Evolutionary conservation across 495 filamentous ascomycete species (phyloP).

Genomic region (Aspergillus conjunctus): DNA sequence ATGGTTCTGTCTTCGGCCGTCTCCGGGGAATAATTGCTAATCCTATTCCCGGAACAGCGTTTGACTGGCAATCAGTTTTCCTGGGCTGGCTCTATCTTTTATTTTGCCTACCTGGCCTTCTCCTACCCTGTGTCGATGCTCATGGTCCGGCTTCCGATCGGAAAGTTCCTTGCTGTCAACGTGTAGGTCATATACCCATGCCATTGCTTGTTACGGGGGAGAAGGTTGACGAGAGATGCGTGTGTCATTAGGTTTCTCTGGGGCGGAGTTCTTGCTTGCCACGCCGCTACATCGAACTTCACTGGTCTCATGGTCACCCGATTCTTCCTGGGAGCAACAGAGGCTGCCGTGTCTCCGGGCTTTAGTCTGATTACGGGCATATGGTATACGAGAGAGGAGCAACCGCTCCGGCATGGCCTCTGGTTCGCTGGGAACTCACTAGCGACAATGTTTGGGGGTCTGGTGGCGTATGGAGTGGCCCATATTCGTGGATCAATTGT

Average conservation of each 20-base stretch:
- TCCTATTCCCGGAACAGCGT: background rate
- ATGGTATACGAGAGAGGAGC: slow-evolving; percentile 64
- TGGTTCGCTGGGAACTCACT: slow-evolving; percentile 65
- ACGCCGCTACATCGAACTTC: slow-evolving; percentile 4
- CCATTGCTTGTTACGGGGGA: too few relatives aligned
- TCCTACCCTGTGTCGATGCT: background rate
- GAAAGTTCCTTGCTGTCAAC: background rate
- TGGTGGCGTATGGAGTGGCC: slow-evolving; percentile 61
- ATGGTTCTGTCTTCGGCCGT: background rate
- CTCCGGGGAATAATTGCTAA: background rate
- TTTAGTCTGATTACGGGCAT: slow-evolving; percentile 43
- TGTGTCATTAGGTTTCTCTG: slow-evolving; percentile 3
- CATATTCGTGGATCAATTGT: slow-evolving; percentile 36
- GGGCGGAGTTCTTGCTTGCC: background rate
- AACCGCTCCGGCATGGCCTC: slow-evolving; percentile 56
- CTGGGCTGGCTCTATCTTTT: slow-evolving; percentile 14
- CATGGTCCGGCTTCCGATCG: background rate
- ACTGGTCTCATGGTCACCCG: slow-evolving; percentile 27
- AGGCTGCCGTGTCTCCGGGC: slow-evolving; percentile 58
- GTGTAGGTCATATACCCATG: slow-evolving; percentile 5
- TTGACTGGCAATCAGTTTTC: slow-evolving; percentile 11
- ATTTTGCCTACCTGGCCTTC: slow-evolving; percentile 1
- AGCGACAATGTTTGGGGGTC: slow-evolving; percentile 60
- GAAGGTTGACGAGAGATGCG: background rate
- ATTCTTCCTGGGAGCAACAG: slow-evolving; percentile 63